Evolutionary conservation across 306 rosid species (phyloP).

Genomic region (Sechiopsis laciniata): DNA sequence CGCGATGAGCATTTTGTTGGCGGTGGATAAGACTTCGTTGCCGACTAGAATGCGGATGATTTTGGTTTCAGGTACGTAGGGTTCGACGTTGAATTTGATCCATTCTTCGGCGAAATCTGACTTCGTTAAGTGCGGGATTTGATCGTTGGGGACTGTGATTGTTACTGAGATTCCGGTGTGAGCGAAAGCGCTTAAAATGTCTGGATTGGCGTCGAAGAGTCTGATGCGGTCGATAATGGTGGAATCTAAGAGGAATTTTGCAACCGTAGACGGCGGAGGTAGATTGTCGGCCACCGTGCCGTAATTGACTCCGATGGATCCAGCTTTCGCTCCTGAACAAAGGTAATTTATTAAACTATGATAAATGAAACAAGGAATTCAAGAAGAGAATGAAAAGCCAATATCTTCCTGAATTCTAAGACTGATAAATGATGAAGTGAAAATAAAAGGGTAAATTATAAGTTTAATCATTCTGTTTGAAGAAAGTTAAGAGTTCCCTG

Average conservation of each 20-base stretch:
- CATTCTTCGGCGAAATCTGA: conserved; percentile 44
- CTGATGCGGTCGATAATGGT: conserved; percentile 48
- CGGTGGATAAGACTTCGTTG: conserved; percentile 63
- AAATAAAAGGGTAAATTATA: too few species aligned
- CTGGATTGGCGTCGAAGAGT: conserved; percentile 49
- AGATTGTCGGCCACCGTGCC: conserved; percentile 67
- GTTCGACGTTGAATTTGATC: conserved; percentile 49
- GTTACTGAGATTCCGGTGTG: conserved; percentile 46
- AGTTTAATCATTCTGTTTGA: too few species aligned
- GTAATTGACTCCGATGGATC: conserved; percentile 64
- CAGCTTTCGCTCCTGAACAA: conserved; percentile 38
- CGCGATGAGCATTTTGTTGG: conserved; percentile 42
- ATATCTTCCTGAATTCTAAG: too few species aligned
- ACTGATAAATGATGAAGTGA: too few species aligned
- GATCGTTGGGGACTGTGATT: conserved; percentile 50
- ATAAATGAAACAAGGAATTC: neutral
- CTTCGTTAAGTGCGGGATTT: conserved; percentile 50
- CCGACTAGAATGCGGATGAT: conserved; percentile 50
- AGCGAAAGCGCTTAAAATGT: conserved; percentile 48
- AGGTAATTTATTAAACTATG: neutral
- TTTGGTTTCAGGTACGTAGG: conserved; percentile 48
- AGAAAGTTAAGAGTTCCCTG: too few species aligned
- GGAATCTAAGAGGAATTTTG: conserved; percentile 45
- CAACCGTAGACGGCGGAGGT: conserved; percentile 55
- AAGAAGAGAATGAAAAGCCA: neutral